Conservation (phyloP, 768 basidiomycete species). For the Tylopilus sp. region DNA sequence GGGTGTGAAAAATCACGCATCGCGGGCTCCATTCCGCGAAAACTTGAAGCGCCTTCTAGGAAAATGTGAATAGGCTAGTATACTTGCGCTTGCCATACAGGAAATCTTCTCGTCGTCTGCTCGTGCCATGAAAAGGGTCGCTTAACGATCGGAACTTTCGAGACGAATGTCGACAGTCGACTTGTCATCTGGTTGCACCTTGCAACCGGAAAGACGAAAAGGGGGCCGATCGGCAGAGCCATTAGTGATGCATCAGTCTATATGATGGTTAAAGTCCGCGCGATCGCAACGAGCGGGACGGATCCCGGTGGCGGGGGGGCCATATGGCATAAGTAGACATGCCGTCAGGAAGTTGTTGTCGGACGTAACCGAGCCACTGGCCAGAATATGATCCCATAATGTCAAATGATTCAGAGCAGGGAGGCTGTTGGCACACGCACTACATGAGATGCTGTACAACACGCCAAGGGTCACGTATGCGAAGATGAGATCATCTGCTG, state of each 20-base stretch:
- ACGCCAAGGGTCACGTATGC: slow-evolving; percentile 22
- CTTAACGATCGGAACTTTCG: slow-evolving; percentile 4
- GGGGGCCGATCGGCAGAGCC: slow-evolving; percentile 19
- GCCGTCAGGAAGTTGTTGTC: slow-evolving; percentile 27
- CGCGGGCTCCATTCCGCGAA: slow-evolving; percentile 17
- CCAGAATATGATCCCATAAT: slow-evolving; percentile 16
- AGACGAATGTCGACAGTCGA: slow-evolving; percentile 4
- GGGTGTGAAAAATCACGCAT: slow-evolving; percentile 19
- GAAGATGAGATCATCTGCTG: slow-evolving; percentile 12
- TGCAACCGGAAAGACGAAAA: slow-evolving; percentile 8
- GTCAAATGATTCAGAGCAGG: slow-evolving; percentile 3
- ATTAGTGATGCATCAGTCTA: slow-evolving; percentile 22
- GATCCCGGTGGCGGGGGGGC: slow-evolving; percentile 25
- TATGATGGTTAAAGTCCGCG: slow-evolving; percentile 22
- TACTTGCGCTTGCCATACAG: slow-evolving; percentile 24
- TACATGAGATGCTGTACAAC: slow-evolving; percentile 18
- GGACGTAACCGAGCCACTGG: slow-evolving; percentile 21
- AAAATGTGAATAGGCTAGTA: slow-evolving; percentile 19
- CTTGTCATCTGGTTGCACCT: slow-evolving; percentile 9
- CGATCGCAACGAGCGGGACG: slow-evolving; percentile 27
- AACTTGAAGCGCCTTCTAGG: slow-evolving; percentile 14
- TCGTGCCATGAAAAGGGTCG: slow-evolving; percentile 10
- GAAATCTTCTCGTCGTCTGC: slow-evolving; percentile 16
- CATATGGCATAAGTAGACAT: slow-evolving; percentile 25
- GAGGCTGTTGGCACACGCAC: slow-evolving; percentile 14